These are phyloP conservation scores for Aspergillus coremiiformis DNA, from an alignment of 495 filamentous ascomycete species.

Conservation along the genomic window DNA sequence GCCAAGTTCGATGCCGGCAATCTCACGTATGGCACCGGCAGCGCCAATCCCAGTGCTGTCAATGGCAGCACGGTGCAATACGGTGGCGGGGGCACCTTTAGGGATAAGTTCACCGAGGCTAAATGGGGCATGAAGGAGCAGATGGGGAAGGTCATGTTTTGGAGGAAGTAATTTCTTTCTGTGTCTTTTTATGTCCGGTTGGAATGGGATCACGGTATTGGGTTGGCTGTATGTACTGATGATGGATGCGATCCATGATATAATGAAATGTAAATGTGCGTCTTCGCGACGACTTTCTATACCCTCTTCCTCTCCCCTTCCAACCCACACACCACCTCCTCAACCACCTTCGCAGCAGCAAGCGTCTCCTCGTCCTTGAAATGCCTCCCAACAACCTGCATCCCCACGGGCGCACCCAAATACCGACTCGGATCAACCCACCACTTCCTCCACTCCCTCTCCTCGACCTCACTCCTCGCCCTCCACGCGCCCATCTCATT, in stretches of 20 bases:
- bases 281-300: too few relatives aligned
- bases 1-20: constrained; percentile 53
- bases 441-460: constrained; percentile 36
- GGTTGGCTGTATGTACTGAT: not conserved
- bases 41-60: constrained; percentile 20
- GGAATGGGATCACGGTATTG: not conserved
- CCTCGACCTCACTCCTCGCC: constrained; percentile 27
- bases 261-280: not conserved
- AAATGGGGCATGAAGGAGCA: constrained; percentile 31
- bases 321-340: constrained; percentile 18
- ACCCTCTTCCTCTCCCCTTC: too few relatives aligned
- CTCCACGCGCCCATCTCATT: constrained; percentile 21
- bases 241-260: not conserved
- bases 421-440: constrained; percentile 22
- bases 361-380: constrained; percentile 38
- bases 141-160: constrained; percentile 38
- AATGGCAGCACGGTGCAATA: constrained; percentile 25
- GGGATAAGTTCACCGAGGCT: constrained; percentile 32
- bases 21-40: constrained; percentile 26
- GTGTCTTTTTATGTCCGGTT: constrained; percentile 3
- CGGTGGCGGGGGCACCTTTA: constrained; percentile 27
- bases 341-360: constrained; percentile 29
- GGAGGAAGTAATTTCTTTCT: constrained; percentile 32
- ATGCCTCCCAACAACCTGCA: constrained; percentile 46
- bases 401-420: constrained; percentile 39